Evolutionary conservation across 1,139 yeast genomes (phyloP).

Genomic region (Blastobotrys aristatus): DNA sequence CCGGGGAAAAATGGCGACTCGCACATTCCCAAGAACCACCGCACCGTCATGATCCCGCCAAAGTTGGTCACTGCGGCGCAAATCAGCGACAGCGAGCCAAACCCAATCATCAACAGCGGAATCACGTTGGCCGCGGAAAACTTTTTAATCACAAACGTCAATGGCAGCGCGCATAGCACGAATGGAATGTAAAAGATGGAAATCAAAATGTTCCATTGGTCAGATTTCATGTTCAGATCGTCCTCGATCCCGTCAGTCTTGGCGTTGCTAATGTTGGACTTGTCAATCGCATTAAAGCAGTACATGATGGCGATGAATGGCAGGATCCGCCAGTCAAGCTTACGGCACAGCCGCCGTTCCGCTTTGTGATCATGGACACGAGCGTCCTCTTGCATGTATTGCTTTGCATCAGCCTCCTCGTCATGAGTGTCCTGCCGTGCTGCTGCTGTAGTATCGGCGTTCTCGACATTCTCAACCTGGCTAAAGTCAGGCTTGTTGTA

Average conservation of each 20-base stretch:
- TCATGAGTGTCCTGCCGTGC: not conserved
- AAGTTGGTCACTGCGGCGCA: conserved; percentile 46
- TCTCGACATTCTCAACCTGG: conserved; percentile 1
- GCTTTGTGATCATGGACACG: conserved; percentile 22
- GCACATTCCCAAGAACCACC: conserved; percentile 32
- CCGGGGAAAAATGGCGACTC: conserved; percentile 31
- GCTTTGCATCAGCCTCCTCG: not conserved
- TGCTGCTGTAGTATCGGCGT: too few species aligned
- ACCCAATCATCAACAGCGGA: conserved; percentile 43
- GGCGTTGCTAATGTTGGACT: conserved; percentile 59
- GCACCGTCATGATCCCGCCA: conserved; percentile 25
- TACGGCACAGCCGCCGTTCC: conserved; percentile 31
- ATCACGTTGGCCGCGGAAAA: conserved; percentile 50
- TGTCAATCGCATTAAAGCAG: conserved; percentile 54
- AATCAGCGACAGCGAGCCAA: conserved; percentile 57
- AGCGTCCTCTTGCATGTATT: conserved; percentile 16
- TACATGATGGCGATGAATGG: conserved; percentile 55
- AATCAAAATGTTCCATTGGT: conserved; percentile 52
- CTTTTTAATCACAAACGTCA: conserved; percentile 42
- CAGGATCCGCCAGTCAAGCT: conserved; percentile 49
- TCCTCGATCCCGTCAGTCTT: conserved; percentile 53
- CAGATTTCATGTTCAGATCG: conserved; percentile 47
- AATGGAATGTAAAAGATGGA: conserved; percentile 59
- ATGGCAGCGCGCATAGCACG: conserved; percentile 58
- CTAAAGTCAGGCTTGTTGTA: not conserved